Conservation (phyloP, 768 basidiomycete genomes). For the Neoboletus brunneissimus region DNA sequence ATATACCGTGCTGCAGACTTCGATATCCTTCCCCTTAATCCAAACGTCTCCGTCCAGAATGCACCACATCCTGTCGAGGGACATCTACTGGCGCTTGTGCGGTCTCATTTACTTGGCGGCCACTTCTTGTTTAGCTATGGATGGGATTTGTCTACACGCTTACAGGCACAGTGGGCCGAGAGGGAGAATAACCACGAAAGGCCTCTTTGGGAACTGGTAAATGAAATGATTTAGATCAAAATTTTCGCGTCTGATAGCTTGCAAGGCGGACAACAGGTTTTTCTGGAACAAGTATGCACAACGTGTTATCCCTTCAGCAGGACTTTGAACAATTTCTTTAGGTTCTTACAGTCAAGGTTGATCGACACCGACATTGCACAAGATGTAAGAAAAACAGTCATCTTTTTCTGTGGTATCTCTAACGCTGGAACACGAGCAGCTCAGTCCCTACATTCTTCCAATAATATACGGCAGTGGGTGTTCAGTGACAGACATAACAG, state of each 20-base stretch:
- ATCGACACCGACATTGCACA: constrained; percentile 56
- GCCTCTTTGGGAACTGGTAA: constrained; percentile 75
- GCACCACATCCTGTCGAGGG: constrained; percentile 85
- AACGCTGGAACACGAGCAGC: constrained; percentile 42
- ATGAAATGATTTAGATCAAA: constrained; percentile 23
- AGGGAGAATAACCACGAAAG: constrained; percentile 49
- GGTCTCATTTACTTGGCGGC: constrained; percentile 78
- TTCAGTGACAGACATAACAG: background rate
- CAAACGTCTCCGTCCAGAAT: constrained; percentile 60
- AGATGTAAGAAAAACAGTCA: constrained; percentile 50
- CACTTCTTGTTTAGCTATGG: constrained; percentile 87
- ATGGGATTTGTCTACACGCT: constrained; percentile 82
- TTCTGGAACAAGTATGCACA: constrained; percentile 83
- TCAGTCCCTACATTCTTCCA: constrained; percentile 86
- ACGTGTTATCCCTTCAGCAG: background rate
- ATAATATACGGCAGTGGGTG: constrained; percentile 91
- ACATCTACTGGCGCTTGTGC: constrained; percentile 81
- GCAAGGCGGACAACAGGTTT: constrained; percentile 89
- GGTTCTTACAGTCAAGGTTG: constrained; percentile 58
- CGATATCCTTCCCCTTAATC: constrained; percentile 83
- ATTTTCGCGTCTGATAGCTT: constrained; percentile 9
- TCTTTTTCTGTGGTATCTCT: constrained; percentile 1
- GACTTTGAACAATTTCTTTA: constrained; percentile 18
- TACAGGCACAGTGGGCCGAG: constrained; percentile 77
- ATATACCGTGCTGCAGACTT: constrained; percentile 90